phyloP scores from a whole-genome alignment of 345 rosid genomes.

The Carallia brachiata region DNA sequence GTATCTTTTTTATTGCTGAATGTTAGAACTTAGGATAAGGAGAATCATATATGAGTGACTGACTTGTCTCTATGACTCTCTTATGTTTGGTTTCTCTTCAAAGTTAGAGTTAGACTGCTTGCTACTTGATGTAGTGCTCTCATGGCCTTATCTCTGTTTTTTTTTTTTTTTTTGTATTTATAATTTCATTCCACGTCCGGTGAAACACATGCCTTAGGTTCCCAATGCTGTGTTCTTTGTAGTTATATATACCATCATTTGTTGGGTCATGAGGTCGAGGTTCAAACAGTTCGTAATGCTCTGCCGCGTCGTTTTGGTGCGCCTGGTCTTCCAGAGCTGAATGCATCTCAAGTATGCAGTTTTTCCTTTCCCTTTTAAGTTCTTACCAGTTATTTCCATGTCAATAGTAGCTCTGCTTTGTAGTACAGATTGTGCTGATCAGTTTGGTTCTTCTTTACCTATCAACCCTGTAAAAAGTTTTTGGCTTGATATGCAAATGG shows the following conservation, averaged over 20 bases:
- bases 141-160: neutral
- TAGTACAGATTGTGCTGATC: neutral
- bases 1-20: too few species aligned
- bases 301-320: conserved; percentile 97
- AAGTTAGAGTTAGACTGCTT: neutral
- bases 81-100: too few species aligned
- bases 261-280: conserved; percentile 98
- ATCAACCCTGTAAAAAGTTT: neutral
- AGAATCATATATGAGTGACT: too few species aligned
- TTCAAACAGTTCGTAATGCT: conserved; percentile 87
- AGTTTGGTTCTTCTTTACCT: neutral
- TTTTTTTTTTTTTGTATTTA: neutral
- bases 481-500: neutral
- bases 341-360: conserved; percentile 87
- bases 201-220: neutral
- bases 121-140: neutral
- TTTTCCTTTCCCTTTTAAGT: neutral
- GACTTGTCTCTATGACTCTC: too few species aligned
- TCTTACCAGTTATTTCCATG: neutral
- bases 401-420: neutral
- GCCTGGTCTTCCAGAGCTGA: conserved; percentile 98
- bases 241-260: conserved; percentile 97
- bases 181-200: neutral
- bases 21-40: too few species aligned
- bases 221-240: conserved; percentile 16